A percentile compares a stretch with the other conserved stretches of the same genome.
phyloP scores from a whole-genome alignment of 257 asterid species.

The Nicotiana noctiflora region DNA sequence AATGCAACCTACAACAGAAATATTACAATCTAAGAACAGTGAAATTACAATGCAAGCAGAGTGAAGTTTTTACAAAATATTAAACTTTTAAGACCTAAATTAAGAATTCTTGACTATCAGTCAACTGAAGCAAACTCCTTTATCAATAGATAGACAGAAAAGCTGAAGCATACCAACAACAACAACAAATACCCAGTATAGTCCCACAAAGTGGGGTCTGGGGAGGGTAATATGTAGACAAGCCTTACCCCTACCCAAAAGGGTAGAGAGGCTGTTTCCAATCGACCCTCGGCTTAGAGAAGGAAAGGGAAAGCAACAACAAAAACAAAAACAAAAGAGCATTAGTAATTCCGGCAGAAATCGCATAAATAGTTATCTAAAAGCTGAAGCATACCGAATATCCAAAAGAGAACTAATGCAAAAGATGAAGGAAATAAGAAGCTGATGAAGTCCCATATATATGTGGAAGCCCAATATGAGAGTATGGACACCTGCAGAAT shows the following conservation, averaged over 20 bases:
- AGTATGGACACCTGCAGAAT: constrained; percentile 66
- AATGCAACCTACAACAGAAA: background rate
- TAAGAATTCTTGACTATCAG: background rate
- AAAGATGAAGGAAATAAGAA: constrained; percentile 80
- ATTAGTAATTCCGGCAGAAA: too few species aligned
- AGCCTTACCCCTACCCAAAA: too few species aligned
- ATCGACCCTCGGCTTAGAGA: too few species aligned
- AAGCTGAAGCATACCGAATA: too few species aligned
- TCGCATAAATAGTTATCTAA: too few species aligned
- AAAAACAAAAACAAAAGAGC: too few species aligned
- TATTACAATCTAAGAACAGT: background rate
- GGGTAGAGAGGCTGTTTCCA: too few species aligned
- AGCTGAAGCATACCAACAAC: constrained; percentile 50
- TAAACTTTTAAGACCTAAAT: background rate
- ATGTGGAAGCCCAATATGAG: constrained; percentile 96
- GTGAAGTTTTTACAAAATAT: background rate
- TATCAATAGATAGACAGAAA: constrained; percentile 10
- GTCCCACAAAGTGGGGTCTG: too few species aligned
- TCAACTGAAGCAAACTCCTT: background rate
- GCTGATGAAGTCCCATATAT: constrained; percentile 98
- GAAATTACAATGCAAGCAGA: background rate
- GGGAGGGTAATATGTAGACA: too few species aligned
- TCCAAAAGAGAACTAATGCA: constrained; percentile 63
- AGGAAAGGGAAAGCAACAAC: too few species aligned
- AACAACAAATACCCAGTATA: too few species aligned